These are phyloP conservation scores for Phytophthora sansomeana DNA, from an alignment of 352 stramenopile genomes.

Conservation along the genomic window DNA sequence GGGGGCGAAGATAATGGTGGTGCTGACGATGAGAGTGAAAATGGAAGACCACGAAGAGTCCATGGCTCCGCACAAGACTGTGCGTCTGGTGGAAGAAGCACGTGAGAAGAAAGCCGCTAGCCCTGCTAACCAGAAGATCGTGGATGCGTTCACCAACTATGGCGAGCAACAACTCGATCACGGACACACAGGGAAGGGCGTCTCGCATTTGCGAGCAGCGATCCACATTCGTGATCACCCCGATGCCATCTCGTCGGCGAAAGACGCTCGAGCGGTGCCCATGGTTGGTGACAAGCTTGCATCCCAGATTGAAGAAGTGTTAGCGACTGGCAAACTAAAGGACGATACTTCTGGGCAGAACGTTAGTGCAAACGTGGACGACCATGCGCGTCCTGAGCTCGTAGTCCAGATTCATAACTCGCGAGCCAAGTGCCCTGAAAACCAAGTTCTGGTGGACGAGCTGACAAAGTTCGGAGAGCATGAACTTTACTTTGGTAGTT, in stretches of 20 bases:
- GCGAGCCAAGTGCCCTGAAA: conserved; percentile 58
- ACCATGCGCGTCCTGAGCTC: conserved; percentile 50
- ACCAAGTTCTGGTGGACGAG: conserved; percentile 71
- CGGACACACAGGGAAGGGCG: conserved; percentile 80
- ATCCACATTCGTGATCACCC: conserved; percentile 63
- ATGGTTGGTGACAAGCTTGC: conserved; percentile 73
- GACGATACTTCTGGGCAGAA: conserved; percentile 59
- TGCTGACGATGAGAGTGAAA: conserved; percentile 15
- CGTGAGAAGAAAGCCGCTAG: conserved; percentile 52
- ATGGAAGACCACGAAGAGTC: conserved; percentile 27
- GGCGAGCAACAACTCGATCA: conserved; percentile 61
- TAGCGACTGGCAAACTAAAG: conserved; percentile 59
- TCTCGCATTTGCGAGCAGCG: conserved; percentile 74
- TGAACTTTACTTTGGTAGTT: conserved; percentile 75
- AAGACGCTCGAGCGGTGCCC: conserved; percentile 47
- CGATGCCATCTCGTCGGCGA: conserved; percentile 51
- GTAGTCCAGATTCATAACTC: conserved; percentile 58
- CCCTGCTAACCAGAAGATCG: conserved; percentile 75
- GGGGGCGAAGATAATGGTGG: conserved; percentile 11
- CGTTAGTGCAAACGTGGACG: conserved; percentile 49
- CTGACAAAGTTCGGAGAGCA: conserved; percentile 75
- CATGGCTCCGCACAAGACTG: conserved; percentile 64
- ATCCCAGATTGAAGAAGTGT: conserved; percentile 64
- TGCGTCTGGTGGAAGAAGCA: conserved; percentile 62
- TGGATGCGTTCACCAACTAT: conserved; percentile 77